Evolutionary conservation across 78 protist species (phyloP).

Genomic region (Salpingoeca rosetta): DNA sequence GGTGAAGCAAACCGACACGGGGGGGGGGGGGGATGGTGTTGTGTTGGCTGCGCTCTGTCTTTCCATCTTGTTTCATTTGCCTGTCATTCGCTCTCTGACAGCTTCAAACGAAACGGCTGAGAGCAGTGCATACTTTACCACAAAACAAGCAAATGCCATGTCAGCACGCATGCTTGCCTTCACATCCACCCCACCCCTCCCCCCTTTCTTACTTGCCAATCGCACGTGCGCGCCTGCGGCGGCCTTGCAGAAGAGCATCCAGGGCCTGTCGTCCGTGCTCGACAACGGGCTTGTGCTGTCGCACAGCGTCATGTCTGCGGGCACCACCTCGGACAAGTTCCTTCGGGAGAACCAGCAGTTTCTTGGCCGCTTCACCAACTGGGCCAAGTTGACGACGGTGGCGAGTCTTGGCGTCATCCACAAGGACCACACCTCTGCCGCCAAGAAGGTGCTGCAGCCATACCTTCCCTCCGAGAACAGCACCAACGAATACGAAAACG

Average conservation of each 20-base stretch:
- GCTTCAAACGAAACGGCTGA: too few relatives aligned
- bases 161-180: too few relatives aligned
- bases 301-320: conserved; percentile 88
- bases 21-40: background rate
- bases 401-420: conserved; percentile 89
- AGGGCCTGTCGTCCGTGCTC: conserved; percentile 28
- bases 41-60: background rate
- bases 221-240: background rate
- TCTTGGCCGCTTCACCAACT: conserved; percentile 85
- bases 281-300: conserved; percentile 77
- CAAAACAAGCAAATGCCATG: too few relatives aligned
- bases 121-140: too few relatives aligned
- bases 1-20: background rate
- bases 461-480: conserved; percentile 61
- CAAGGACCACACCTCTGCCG: conserved; percentile 58
- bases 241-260: background rate
- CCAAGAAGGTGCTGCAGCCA: conserved; percentile 42
- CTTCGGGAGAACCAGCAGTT: conserved; percentile 90
- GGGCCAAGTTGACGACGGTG: conserved; percentile 89
- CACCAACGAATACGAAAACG: conserved; percentile 73
- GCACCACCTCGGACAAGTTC: conserved; percentile 92
- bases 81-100: too few relatives aligned
- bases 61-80: too few relatives aligned
- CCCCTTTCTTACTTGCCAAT: background rate
- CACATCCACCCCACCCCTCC: too few relatives aligned